phyloP scores from a whole-genome alignment of 1,139 yeast genomes.

The Magnusiomyces suaveolens region DNA sequence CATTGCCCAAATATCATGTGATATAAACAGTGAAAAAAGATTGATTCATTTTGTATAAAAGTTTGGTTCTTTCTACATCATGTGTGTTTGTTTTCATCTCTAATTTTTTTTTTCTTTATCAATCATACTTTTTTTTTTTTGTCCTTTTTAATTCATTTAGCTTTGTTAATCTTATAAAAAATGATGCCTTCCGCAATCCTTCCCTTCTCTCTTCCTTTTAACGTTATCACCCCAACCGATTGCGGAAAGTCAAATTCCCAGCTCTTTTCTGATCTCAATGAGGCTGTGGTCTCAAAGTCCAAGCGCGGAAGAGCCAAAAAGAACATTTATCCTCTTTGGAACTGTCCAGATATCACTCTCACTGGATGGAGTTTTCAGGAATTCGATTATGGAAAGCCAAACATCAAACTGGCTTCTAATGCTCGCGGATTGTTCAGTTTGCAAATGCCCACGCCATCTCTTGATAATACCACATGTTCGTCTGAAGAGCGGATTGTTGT shows the following conservation, averaged over 20 bases:
- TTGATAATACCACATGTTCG: slow-evolving; percentile 17
- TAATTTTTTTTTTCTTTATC: no score
- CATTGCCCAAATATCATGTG: no score
- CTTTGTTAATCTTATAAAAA: no score
- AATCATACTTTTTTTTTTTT: no score
- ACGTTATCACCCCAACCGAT: slow-evolving; percentile 5
- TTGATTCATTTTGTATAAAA: no score
- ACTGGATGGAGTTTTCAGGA: slow-evolving; percentile 75
- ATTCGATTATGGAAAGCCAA: slow-evolving; percentile 65
- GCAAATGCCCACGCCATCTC: slow-evolving; percentile 29
- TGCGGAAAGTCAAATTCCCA: slow-evolving; percentile 1
- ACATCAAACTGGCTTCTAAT: slow-evolving; percentile 49
- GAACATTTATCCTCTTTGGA: slow-evolving; percentile 25
- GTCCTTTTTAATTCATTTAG: not conserved
- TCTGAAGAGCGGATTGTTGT: slow-evolving; percentile 41
- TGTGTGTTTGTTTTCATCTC: no score
- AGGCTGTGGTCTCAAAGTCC: slow-evolving; percentile 7
- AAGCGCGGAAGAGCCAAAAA: slow-evolving; percentile 22
- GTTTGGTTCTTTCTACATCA: no score
- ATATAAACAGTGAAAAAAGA: no score
- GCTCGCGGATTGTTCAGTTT: slow-evolving; percentile 81
- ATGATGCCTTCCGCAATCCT: not conserved
- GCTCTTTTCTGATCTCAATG: slow-evolving; percentile 6
- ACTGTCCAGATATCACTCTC: slow-evolving; percentile 21
- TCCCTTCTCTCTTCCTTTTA: slow-evolving; percentile 6